Evolutionary conservation across 1,284 basidiomycete genomes (phyloP), one percentile per base, ranked within the genome.

Genomic region (Trametes sp.): DNA sequence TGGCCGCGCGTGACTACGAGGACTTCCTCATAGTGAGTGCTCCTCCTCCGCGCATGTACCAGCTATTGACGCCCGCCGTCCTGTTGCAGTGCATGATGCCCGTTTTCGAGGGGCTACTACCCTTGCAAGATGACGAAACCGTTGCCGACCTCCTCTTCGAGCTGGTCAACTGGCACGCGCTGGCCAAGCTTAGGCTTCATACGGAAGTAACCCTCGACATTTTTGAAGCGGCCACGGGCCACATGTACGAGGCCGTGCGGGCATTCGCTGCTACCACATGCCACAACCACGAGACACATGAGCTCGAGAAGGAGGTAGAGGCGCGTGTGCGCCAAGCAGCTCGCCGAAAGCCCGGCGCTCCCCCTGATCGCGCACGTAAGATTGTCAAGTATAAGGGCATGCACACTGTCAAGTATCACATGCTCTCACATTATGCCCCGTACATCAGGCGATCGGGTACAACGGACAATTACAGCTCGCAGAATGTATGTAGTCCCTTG

Each of bases 41-140:
- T 38, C 16, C n/a, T n/a, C n/a, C n/a, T n/a, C n/a, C n/a, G n/a
- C n/a, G n/a, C n/a, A n/a, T n/a, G n/a, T n/a, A n/a, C n/a, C n/a
- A n/a, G n/a, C n/a, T n/a, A n/a, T n/a, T n/a, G n/a, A n/a, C n/a
- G n/a, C n/a, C n/a, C n/a, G n/a, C n/a, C 31, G 13, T 6, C 31
- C 6, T 13, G 31, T 33, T 33, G n/a, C 41, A 75, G 71, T 76
- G 74, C 48, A 55, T 69, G 7, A 69, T 75, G 9, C 74, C 74
- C 0, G 67, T 54, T 4, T 66, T 77, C 42, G 72, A 76, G 52
- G 71, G 70, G 1, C 64, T 77, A 0, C 49, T 77, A 1, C 65
- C 63, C 4, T 58, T 61, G 0, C 53, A 70, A 21, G 64, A 78
- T n/a, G n/a, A n/a, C n/a, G n/a, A n/a, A n/a, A n/a, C n/a, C n/a